These are phyloP conservation scores for Trichoderma sp. DNA, from an alignment of 2,329 filamentous ascomycete species.

Conservation along the genomic window DNA sequence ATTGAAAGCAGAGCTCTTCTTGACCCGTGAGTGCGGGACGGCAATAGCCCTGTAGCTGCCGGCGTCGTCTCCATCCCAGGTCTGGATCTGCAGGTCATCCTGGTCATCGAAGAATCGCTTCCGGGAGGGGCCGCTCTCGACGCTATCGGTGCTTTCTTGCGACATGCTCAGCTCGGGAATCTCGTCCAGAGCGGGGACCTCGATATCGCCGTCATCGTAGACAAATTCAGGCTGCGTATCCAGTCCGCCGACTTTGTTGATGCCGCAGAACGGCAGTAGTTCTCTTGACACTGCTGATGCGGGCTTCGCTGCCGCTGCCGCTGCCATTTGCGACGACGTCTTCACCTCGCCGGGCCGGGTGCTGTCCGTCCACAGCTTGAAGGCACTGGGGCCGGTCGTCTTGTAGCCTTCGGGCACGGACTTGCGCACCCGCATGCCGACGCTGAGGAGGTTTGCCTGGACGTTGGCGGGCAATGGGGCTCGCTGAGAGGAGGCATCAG, in stretches of 20 bases:
- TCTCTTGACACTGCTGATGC: constrained; percentile 64
- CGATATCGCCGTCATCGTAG: constrained; percentile 36
- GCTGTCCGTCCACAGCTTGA: constrained; percentile 55
- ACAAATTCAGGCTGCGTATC: constrained; percentile 58
- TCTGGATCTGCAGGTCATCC: constrained; percentile 42
- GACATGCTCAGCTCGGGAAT: constrained; percentile 58
- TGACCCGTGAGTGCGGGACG: constrained; percentile 46
- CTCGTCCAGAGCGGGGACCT: constrained; percentile 44
- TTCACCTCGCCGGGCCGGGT: constrained; percentile 12
- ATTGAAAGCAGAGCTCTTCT: constrained; percentile 35
- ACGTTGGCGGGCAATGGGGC: constrained; percentile 65
- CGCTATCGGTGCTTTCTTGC: constrained; percentile 56
- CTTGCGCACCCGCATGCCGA: constrained; percentile 94
- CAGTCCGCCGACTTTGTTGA: constrained; percentile 74
- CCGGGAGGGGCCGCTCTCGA: constrained; percentile 39
- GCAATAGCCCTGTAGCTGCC: constrained; percentile 53
- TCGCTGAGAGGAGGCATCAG: constrained; percentile 35
- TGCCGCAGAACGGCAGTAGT: constrained; percentile 78
- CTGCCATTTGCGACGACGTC: constrained; percentile 21
- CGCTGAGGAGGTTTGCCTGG: constrained; percentile 82
- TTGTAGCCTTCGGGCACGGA: constrained; percentile 94
- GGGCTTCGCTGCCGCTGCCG: constrained; percentile 34
- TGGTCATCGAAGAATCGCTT: constrained; percentile 56
- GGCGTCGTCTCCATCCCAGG: constrained; percentile 46
- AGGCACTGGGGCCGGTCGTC: constrained; percentile 59